Base-by-base conservation (phyloP, 345 rosid genomes). In the Geranium rotundifolium region DNA sequence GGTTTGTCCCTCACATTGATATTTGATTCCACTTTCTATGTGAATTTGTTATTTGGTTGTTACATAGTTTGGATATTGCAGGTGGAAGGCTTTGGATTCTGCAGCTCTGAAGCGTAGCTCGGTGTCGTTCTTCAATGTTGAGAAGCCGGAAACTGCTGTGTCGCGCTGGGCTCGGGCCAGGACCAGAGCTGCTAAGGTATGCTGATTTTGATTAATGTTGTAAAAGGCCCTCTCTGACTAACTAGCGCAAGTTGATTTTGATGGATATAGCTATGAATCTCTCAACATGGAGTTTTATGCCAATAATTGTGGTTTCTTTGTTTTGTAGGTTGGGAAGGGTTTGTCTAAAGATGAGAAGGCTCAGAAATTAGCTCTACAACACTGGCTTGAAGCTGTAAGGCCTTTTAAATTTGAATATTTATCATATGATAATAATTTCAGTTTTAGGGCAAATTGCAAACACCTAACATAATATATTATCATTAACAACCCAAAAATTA, bases 381-480 rank as follows among this genome's bases (percentile, higher is more conserved):
- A 95, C 69, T 95, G 97, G 99, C 99, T 95, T 65, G 99, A 90
- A 74, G 99, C 99, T 13, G 99, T 93, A 77, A 76, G 97, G 76
- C 54, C 16, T 9, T 27, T 16, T 20, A n/a, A 50, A 23, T 2
- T 23, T 23, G 27, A 23, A 23, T 23, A 23, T 23, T 23, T 23
- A 23, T 23, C 27, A 23, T 23, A 23, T 23, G 27, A 23, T 23
- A 23, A 23, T 23, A 23, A 23, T 23, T 23, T 23, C 27, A 23
- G 27, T 23, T 23, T 23, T 23, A 23, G 27, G 27, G 27, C 27
- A 23, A 23, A 23, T 23, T 23, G 27, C 27, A 23, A 23, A 23
- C 27, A 23, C 27, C 27, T 23, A 23, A 23, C 27, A 23, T n/a
- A n/a, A n/a, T n/a, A n/a, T 23, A 23, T 23, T 23, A 23, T 23